Evolutionary conservation across 2,329 filamentous ascomycete genomes (phyloP).

Genomic region (Penicillium sp.): DNA sequence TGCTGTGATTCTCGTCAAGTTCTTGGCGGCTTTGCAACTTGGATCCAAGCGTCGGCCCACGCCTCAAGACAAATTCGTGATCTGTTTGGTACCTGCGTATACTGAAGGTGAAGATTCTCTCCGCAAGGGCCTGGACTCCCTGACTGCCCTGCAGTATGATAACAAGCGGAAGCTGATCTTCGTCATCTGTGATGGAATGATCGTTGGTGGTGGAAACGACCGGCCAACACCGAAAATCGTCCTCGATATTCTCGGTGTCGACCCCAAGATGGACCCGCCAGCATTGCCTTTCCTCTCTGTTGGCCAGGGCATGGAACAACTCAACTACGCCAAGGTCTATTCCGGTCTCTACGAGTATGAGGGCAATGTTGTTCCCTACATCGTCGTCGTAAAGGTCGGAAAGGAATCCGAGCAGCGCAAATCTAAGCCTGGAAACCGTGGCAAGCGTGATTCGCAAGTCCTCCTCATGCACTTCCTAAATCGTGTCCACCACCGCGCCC

Average conservation of each 20-base stretch:
- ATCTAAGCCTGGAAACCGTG: slow-evolving; percentile 93
- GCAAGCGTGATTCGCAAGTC: slow-evolving; percentile 97
- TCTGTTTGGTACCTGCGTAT: slow-evolving; percentile 96
- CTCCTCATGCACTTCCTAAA: slow-evolving; percentile 97
- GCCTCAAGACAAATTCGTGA: slow-evolving; percentile 97
- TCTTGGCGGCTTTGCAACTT: slow-evolving; percentile 89
- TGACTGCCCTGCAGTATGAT: slow-evolving; percentile 93
- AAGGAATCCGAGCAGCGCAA: slow-evolving; percentile 93
- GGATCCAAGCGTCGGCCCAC: slow-evolving; percentile 87
- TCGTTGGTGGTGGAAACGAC: slow-evolving; percentile 98
- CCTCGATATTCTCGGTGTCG: slow-evolving; percentile 93
- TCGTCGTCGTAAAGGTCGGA: slow-evolving; percentile 95
- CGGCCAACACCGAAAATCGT: slow-evolving; percentile 94
- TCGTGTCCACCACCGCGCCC: slow-evolving; percentile 88
- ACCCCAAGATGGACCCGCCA: slow-evolving; percentile 93
- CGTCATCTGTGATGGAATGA: slow-evolving; percentile 97
- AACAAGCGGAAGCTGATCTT: slow-evolving; percentile 96
- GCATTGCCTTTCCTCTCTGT: slow-evolving; percentile 94
- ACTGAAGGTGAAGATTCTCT: slow-evolving; percentile 97
- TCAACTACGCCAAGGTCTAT: slow-evolving; percentile 98
- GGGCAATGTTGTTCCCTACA: slow-evolving; percentile 94
- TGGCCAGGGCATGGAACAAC: slow-evolving; percentile 83
- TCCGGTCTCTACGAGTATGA: slow-evolving; percentile 97
- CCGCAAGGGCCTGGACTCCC: slow-evolving; percentile 87
- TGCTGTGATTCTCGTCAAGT: slow-evolving; percentile 80